Conservation (phyloP, 208 protist species). For the Crithidia bombi region DNA sequence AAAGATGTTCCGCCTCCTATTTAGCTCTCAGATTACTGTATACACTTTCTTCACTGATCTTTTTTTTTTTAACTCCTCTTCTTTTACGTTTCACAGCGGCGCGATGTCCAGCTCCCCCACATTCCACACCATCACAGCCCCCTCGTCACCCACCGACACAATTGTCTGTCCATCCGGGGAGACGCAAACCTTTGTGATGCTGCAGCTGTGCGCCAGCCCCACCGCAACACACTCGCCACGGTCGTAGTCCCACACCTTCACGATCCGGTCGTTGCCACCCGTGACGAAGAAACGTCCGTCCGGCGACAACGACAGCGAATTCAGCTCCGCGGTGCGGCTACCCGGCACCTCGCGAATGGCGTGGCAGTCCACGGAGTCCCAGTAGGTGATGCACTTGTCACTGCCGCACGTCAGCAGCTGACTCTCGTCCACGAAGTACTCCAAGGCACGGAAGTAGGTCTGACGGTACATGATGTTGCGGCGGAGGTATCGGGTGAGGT, state of each 20-base stretch:
- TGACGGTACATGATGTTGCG: slow-evolving; percentile 95
- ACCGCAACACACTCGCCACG: slow-evolving; percentile 86
- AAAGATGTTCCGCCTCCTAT: not conserved
- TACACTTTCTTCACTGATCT: too few species aligned
- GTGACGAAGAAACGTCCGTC: slow-evolving; percentile 92
- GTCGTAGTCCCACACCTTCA: slow-evolving; percentile 97
- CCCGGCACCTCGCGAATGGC: slow-evolving; percentile 94
- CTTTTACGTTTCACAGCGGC: slow-evolving; percentile 19
- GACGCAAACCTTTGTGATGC: slow-evolving; percentile 92
- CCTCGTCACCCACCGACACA: slow-evolving; percentile 94
- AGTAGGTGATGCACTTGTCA: slow-evolving; percentile 95
- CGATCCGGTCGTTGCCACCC: slow-evolving; percentile 90
- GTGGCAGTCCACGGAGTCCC: slow-evolving; percentile 94
- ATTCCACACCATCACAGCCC: slow-evolving; percentile 94
- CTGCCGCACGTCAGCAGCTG: slow-evolving; percentile 95
- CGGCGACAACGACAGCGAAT: slow-evolving; percentile 87
- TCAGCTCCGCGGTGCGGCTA: slow-evolving; percentile 91
- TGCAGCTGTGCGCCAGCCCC: slow-evolving; percentile 93
- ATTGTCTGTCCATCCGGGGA: slow-evolving; percentile 90
- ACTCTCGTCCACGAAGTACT: slow-evolving; percentile 93
- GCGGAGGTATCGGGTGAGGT: slow-evolving; percentile 89
- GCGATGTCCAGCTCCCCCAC: slow-evolving; percentile 61
- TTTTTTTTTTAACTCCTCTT: slow-evolving; percentile 7
- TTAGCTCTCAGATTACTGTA: too few species aligned
- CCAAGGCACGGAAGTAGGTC: slow-evolving; percentile 93